Conservation (phyloP, 2,329 filamentous ascomycete genomes). For the Ceratocystis diversiconidia region DNA sequence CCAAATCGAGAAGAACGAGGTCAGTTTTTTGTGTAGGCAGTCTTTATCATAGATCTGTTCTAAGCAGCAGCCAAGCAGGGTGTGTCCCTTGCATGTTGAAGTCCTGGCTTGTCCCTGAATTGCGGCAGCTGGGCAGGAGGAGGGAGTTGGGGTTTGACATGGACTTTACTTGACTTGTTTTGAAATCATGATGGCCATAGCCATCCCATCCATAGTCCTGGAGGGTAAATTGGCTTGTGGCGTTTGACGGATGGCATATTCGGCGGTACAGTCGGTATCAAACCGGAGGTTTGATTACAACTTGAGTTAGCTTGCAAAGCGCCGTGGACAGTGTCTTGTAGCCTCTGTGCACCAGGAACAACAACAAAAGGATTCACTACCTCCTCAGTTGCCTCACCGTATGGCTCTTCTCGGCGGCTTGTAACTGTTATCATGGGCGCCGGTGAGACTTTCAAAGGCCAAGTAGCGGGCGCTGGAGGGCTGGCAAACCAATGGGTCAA, state of each 20-base stretch:
- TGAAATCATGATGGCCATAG: background rate
- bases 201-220: background rate
- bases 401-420: background rate
- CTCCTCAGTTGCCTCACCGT: background rate
- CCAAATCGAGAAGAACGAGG: conserved; percentile 6
- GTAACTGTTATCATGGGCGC: background rate
- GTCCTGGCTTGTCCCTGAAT: background rate
- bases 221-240: no score
- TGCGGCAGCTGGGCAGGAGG: background rate
- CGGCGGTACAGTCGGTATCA: no score
- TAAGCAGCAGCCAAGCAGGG: background rate
- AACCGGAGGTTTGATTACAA: no score
- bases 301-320: no score
- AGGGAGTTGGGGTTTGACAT: background rate
- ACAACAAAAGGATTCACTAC: background rate
- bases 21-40: background rate
- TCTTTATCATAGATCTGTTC: background rate
- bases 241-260: no score
- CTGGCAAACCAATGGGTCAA: background rate
- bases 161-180: background rate
- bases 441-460: background rate
- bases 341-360: background rate
- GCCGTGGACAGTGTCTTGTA: no score
- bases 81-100: background rate
- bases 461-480: no score